phyloP scores from a whole-genome alignment of 345 rosid species.

The Murraya koenigii region DNA sequence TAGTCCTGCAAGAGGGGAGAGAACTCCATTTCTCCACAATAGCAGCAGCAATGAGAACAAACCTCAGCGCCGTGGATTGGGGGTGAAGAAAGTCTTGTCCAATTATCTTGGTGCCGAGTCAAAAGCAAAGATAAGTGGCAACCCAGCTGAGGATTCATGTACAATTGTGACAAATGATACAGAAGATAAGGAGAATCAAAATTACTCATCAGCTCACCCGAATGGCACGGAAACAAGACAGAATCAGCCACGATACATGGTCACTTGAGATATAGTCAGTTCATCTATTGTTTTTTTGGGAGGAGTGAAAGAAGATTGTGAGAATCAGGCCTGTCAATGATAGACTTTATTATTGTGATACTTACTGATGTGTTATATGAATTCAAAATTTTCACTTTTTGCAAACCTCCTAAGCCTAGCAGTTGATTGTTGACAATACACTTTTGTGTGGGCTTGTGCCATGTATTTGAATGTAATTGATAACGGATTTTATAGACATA shows the following conservation, averaged over 20 bases:
- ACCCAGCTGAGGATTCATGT: conserved; percentile 38
- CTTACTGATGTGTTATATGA: not conserved
- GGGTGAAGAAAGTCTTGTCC: conserved; percentile 75
- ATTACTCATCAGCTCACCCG: conserved; percentile 19
- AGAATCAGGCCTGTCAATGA: not conserved
- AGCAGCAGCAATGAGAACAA: conserved; percentile 33
- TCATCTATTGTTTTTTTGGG: not conserved
- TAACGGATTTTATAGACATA: not conserved
- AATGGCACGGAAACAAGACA: conserved; percentile 19
- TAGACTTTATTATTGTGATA: not conserved
- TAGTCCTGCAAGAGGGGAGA: conserved; percentile 69
- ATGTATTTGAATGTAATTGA: not conserved
- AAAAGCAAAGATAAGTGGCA: conserved; percentile 54
- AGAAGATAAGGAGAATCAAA: conserved; percentile 24
- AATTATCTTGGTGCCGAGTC: conserved; percentile 78
- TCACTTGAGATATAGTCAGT: conserved; percentile 25
- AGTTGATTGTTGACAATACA: not conserved
- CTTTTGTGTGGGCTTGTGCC: not conserved
- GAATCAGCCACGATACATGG: conserved; percentile 41
- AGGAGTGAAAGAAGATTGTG: conserved; percentile 2
- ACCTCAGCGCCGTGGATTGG: conserved; percentile 72
- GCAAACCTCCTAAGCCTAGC: not conserved
- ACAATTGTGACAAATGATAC: conserved; percentile 19
- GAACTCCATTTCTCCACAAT: conserved; percentile 57
- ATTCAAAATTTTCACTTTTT: not conserved